These are phyloP conservation scores for Dryas octopetala DNA, from an alignment of 306 rosid genomes.

Conservation along the genomic window DNA sequence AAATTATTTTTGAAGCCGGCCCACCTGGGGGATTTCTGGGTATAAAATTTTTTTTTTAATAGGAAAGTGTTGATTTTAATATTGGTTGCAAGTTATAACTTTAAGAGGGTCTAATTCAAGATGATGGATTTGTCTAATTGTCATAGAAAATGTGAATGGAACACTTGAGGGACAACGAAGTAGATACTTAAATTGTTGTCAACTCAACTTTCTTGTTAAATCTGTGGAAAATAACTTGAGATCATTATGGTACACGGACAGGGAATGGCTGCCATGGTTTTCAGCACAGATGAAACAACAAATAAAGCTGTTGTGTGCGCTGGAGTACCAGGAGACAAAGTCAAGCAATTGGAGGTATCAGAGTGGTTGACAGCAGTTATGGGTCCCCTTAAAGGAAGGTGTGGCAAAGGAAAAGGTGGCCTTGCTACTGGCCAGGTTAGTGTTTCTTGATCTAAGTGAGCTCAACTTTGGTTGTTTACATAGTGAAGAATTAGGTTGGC, in stretches of 20 bases:
- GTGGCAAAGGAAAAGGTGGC: constrained; percentile 95
- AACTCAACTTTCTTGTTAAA: neutral
- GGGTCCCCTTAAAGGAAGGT: constrained; percentile 80
- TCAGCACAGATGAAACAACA: constrained; percentile 77
- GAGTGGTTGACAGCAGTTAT: constrained; percentile 84
- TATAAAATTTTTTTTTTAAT: no score
- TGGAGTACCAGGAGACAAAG: constrained; percentile 74
- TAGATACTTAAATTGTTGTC: neutral
- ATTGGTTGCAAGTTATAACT: no score
- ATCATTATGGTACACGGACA: constrained; percentile 42
- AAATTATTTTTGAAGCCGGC: neutral
- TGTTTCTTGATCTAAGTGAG: constrained; percentile 5
- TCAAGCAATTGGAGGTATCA: constrained; percentile 67
- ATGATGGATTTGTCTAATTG: neutral
- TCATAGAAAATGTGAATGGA: neutral
- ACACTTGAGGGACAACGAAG: neutral
- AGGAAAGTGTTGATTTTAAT: no score
- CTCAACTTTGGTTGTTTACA: neutral
- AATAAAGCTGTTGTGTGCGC: constrained; percentile 96
- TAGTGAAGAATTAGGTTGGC: no score
- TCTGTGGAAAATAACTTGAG: constrained; percentile 24
- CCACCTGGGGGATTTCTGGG: no score
- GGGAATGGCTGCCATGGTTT: constrained; percentile 86
- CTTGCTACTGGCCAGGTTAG: constrained; percentile 97
- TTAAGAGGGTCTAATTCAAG: no score